These are phyloP conservation scores for Calonectria hongkongensis DNA, from an alignment of 2,329 filamentous ascomycete species.

Conservation along the genomic window DNA sequence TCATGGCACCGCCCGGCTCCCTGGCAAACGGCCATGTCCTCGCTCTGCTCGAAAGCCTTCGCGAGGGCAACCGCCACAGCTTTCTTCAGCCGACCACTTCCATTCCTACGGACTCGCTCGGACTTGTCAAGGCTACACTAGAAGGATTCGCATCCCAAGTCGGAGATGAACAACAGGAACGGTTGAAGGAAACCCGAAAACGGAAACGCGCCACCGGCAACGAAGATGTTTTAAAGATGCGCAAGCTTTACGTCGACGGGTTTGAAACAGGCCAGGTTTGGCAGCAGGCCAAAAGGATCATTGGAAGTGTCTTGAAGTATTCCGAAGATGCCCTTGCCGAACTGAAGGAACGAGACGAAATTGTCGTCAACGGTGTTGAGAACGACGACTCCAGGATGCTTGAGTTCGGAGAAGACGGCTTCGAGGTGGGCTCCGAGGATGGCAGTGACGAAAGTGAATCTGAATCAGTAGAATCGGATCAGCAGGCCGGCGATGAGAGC, in stretches of 20 bases:
- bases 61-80: constrained; percentile 76
- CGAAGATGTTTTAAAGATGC: constrained; percentile 80
- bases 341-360: constrained; percentile 71
- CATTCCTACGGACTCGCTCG: constrained; percentile 81
- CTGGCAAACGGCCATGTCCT: constrained; percentile 61
- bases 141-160: constrained; percentile 86
- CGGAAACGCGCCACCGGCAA: constrained; percentile 79
- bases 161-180: constrained; percentile 81
- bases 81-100: constrained; percentile 85
- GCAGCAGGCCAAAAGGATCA: constrained; percentile 92
- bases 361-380: constrained; percentile 51
- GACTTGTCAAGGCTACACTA: constrained; percentile 86
- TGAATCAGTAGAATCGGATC: constrained; percentile 53
- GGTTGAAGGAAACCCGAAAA: constrained; percentile 84
- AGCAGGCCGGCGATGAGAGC: constrained; percentile 53
- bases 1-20: constrained; percentile 64
- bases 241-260: constrained; percentile 89
- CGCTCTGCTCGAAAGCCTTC: constrained; percentile 75
- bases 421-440: constrained; percentile 56
- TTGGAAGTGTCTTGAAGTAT: constrained; percentile 74
- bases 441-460: constrained; percentile 55
- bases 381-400: constrained; percentile 57
- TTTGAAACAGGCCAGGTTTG: constrained; percentile 94
- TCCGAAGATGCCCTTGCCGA: constrained; percentile 68
- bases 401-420: constrained; percentile 56